Evolutionary conservation across 1,139 yeast genomes (phyloP), one percentile per base, ranked within the genome.

Genomic region (Debaryomyces singareniensis): DNA sequence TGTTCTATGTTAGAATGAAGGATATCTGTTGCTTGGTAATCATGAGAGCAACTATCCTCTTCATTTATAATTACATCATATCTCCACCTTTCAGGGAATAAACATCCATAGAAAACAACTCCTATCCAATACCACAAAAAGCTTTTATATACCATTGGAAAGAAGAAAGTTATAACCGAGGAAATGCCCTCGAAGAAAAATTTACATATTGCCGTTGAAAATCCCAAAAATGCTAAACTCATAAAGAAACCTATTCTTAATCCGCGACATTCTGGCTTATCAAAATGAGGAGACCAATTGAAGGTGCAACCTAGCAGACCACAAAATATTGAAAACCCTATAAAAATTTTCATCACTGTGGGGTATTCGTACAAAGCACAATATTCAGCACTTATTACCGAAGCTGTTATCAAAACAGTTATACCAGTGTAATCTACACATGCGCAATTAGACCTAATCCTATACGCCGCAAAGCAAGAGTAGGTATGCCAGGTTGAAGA

Each of bases 351-450:
- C 35, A 71, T 58, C 27, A 71, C 51, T 21, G 55, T 49, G 3
- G 84, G 78, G 43, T 75, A 71, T 40, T 80, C 67, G 50, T 75
- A 79, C 35, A 91, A 68, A 1, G 91, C 72, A 23, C 86, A 74
- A 52, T 84, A 87, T 53, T 89, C 96, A 0, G 91, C 81, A 4
- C 95, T 75, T 26, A 91, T 64, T 30, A 91, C 82, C 1, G 95
- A 84, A n/a, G 94, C 89, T 0, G 96, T 82, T 42, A 91, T 87
- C 38, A 91, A 63, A 9, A 87, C 71, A 0, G 96, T 86, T 43
- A 91, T 91, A 1, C 98, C 98, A 5, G 95, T 82, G 53, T 91
- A 91, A 58, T 91, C 98, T 28, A 89, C 78, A 55, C 98, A 91
- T 0, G 96, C 96, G 56, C 84, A 85, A 35, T 75, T 72, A 38